Evolutionary conservation across 345 rosid species (phyloP), one percentile per base, ranked within the genome.

Genomic region (Melaleuca alternifolia): DNA sequence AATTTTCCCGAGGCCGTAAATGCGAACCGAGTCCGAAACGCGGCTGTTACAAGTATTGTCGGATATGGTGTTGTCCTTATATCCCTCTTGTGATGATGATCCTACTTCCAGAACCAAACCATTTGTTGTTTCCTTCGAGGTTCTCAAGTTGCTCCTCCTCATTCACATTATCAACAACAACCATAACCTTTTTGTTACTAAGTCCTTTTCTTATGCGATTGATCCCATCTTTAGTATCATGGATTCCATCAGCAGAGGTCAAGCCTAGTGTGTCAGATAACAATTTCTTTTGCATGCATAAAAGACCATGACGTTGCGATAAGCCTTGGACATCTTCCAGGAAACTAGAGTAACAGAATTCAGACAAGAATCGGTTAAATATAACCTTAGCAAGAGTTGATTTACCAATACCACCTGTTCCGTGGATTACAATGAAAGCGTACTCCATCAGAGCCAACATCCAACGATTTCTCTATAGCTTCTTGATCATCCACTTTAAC

Each of bases 121-220:
- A 51, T 0, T 56, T 24, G 0, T 12, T 10, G 7, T 28, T 24
- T 2, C 62, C 28, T 2, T 28, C 62, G 0, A 56, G 28, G 7
- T 0, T 56, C 62, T 56, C 6, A 0, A 56, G 62, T 56, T 24
- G 62, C 3, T 2, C 1, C 62, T 56, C 24, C 0, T 56, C 62
- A 0, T 10, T 24, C 28, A 56, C 62, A 56, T 56, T 24, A 56
- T 56, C 62, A 1, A 56, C 14, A 4, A 56, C 62, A 24, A 56
- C 28, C 0, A 56, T 0, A 56, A 56, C 62, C 10, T 24, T 56
- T 24, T 24, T 56, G 0, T 56, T 1, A 0, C 62, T 0, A 11
- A 56, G 62, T 24, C 62, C 28, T 0, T 5, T 5, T 2, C 2
- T 56, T 56, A 56, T 24, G 62, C 1, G 28, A 56, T 56, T 0